Conservation (phyloP, 305 asterid genomes). For the Lippia alba region DNA sequence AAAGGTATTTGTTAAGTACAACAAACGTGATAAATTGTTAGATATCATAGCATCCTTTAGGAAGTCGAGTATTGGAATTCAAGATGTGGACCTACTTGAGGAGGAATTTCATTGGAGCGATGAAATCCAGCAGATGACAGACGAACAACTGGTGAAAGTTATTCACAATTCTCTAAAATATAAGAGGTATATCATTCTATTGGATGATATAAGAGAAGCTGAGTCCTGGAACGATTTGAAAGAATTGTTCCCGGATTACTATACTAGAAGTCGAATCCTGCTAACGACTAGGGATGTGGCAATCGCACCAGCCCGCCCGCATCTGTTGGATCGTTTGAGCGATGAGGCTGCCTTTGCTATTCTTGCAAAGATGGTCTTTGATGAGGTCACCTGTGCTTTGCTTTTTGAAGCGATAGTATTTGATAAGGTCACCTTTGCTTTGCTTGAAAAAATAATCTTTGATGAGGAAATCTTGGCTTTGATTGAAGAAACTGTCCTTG, state of each 20-base stretch:
- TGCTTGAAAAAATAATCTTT: no score
- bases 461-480: no score
- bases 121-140: background rate
- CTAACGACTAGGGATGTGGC: constrained; percentile 1
- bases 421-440: no score
- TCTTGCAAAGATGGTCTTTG: no score
- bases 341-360: no score
- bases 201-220: constrained; percentile 29
- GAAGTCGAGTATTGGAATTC: no score
- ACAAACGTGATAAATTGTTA: background rate
- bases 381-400: no score
- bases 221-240: constrained; percentile 14
- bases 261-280: background rate
- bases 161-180: background rate
- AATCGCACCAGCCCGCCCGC: background rate
- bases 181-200: constrained; percentile 20
- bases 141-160: constrained; percentile 8
- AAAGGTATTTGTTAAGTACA: background rate
- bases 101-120: background rate
- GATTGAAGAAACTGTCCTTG: no score
- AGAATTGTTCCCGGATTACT: no score
- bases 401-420: no score
- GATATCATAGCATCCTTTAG: background rate
- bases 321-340: no score
- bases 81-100: no score